Base-by-base conservation (phyloP, 1,284 basidiomycete genomes). In the Naganishia liquefaciens region DNA sequence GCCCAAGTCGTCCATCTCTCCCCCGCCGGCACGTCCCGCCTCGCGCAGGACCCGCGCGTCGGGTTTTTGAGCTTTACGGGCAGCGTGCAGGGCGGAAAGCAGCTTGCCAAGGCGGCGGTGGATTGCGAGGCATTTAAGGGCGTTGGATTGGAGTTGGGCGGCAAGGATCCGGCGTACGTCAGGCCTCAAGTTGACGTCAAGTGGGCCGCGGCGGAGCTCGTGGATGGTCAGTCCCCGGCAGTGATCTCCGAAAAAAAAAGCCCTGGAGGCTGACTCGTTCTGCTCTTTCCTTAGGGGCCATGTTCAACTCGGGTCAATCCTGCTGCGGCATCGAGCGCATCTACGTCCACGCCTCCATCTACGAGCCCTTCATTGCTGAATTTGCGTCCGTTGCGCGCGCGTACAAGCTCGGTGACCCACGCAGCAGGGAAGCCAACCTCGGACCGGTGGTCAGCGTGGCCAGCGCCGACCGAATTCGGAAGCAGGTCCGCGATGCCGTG, bases 81-180 rank as follows among this genome's bases (percentile, higher is more conserved):
- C 3, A 92, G 89, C 66, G 93, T 84, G 0, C 74, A 75, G 40
- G 82, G 79, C 61, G 82, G 82, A 13, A 72, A 74, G 44, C 72
- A 75, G 4, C 76, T 81, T 10, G 73, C 75, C 57, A 71, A 76
- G 69, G 77, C 77, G 15, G 79, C 80, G 0, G 72, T 72, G 4
- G 72, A 75, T 0, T 86, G 51, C 19, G 85, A 7, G 89, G 86
- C 86, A 0, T 94, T 97, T 81, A 95, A 91, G 72, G 90, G 68
- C 33, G 72, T 81, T 7, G 80, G 79, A 3, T 73, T 84, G 51
- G 83, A 98, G 87, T 85, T 98, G 19, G 94, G 94, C 5, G 94
- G 94, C 1, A 97, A 97, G 78, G 93, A 97, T 74, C 91, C 94
- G 7, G 94, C 94, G 0, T 98, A 96, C 73, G 93, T 97, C 7